phyloP scores from a whole-genome alignment of 257 asterid genomes.

The Solanum dulcamara region DNA sequence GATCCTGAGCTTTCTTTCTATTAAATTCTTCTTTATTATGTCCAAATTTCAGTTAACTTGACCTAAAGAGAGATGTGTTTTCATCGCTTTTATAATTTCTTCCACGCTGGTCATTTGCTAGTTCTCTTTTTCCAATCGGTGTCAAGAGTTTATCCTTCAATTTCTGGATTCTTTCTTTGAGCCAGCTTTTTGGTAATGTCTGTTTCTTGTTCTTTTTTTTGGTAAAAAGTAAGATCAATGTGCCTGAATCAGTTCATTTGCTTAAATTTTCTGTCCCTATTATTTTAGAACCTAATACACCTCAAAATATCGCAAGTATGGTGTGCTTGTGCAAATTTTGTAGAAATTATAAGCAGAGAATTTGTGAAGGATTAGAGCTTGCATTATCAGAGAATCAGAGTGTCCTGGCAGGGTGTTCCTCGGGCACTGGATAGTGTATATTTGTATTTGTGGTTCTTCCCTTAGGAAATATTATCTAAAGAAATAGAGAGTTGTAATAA shows the following conservation, averaged over 20 bases:
- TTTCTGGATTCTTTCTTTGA: neutral
- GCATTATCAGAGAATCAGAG: neutral
- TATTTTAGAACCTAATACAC: neutral
- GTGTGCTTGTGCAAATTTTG: neutral
- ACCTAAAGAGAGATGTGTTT: neutral
- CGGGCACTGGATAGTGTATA: neutral
- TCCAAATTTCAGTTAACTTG: neutral
- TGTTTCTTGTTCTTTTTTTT: neutral
- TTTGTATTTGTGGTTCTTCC: neutral
- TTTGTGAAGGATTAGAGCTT: neutral
- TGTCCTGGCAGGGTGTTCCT: neutral
- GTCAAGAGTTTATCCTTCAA: neutral
- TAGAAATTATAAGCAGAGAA: neutral
- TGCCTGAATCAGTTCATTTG: neutral
- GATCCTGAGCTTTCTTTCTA: neutral
- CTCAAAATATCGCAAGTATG: neutral
- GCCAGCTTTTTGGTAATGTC: neutral
- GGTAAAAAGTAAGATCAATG: neutral
- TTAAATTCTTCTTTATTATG: neutral
- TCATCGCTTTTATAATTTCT: too few relatives aligned
- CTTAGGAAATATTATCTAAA: neutral
- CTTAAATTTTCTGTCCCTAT: neutral
- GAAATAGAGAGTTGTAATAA: neutral
- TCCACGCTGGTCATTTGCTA: neutral
- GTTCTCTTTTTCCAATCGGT: neutral